phyloP scores from a whole-genome alignment of 1,139 yeast species.

The Candida buenavistaensis region DNA sequence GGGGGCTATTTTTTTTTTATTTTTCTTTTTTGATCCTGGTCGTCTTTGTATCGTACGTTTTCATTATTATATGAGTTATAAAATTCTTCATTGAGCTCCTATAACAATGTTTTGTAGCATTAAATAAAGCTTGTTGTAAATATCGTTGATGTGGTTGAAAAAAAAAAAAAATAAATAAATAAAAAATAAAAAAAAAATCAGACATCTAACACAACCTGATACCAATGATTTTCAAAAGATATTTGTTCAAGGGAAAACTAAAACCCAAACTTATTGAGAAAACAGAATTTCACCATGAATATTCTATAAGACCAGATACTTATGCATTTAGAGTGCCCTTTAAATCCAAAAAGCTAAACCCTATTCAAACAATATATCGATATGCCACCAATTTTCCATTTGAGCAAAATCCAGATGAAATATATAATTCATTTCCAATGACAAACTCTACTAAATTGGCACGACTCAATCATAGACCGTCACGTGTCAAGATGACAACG shows the following conservation, averaged over 20 bases:
- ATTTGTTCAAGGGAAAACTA: constrained; percentile 13
- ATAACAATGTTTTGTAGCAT: too few relatives aligned
- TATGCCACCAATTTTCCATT: constrained; percentile 49
- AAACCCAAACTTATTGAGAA: constrained; percentile 22
- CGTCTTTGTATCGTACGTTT: too few relatives aligned
- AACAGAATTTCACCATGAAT: constrained; percentile 40
- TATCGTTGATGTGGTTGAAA: too few relatives aligned
- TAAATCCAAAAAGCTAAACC: constrained; percentile 28
- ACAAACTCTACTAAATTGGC: constrained; percentile 49
- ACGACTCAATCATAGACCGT: constrained; percentile 53
- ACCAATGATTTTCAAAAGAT: constrained; percentile 6
- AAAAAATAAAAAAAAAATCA: too few relatives aligned
- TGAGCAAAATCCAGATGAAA: constrained; percentile 39
- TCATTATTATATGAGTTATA: too few relatives aligned
- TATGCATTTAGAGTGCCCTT: constrained; percentile 46
- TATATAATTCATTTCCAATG: constrained; percentile 38
- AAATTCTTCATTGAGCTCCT: too few relatives aligned
- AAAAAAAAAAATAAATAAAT: too few relatives aligned
- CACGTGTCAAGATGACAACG: constrained; percentile 63
- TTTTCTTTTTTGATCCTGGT: too few relatives aligned
- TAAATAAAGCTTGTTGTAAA: too few relatives aligned
- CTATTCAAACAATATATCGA: constrained; percentile 39
- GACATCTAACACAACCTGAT: too few relatives aligned
- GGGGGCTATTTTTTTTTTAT: too few relatives aligned
- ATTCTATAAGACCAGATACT: constrained; percentile 49